Percentiles rank a stretch among this genome's conserved stretches.
Conservation (phyloP, 495 filamentous ascomycete species). For the Podospora tetraspora region DNA sequence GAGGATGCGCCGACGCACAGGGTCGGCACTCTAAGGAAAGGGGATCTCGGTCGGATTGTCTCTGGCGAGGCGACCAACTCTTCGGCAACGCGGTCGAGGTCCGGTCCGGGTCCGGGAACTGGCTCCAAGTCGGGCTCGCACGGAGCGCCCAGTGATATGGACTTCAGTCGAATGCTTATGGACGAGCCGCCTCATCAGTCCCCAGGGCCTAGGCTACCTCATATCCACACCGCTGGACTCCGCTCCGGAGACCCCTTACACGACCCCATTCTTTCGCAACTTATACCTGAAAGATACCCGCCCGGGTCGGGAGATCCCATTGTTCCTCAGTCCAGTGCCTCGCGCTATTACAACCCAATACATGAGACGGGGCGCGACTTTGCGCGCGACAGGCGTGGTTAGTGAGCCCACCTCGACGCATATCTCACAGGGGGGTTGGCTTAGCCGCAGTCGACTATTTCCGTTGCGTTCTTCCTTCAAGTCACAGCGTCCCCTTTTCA, state of each 20-base stretch:
- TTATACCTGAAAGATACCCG: background rate
- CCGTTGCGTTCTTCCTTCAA: background rate
- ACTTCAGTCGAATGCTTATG: constrained; percentile 19
- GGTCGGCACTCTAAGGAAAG: background rate
- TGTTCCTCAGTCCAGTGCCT: background rate
- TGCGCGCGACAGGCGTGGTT: background rate
- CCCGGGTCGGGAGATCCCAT: background rate
- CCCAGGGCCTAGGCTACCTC: background rate
- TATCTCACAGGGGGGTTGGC: background rate
- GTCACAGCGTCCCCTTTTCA: background rate
- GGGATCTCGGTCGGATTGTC: background rate
- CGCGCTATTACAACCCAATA: background rate
- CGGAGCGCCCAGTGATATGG: constrained; percentile 14
- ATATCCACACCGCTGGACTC: background rate
- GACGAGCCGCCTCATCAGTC: constrained; percentile 4
- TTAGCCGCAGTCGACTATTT: background rate
- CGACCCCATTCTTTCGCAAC: background rate
- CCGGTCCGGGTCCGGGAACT: constrained; percentile 2
- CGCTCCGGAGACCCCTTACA: background rate
- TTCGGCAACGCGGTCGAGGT: background rate
- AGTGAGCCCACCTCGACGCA: background rate
- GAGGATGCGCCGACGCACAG: background rate
- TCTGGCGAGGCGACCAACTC: background rate
- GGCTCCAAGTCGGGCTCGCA: constrained; percentile 12
- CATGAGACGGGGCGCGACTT: background rate